A percentile compares a stretch with the other conserved stretches of the same genome.
Conservation (phyloP, 23 red algal species). For the Gracilaria domingensis region DNA sequence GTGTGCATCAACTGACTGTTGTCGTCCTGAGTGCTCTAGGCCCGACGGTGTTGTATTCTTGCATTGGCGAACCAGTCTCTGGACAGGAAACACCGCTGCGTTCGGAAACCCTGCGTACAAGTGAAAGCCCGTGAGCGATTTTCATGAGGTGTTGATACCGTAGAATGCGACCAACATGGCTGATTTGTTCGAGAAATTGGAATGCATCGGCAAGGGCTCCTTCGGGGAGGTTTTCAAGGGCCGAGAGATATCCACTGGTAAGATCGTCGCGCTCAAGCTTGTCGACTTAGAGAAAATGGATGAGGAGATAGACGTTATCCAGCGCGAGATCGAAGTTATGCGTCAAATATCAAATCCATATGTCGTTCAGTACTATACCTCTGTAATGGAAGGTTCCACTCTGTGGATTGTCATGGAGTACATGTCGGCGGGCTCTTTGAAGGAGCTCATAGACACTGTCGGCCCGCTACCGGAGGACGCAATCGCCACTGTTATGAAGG, state of each 20-base stretch:
- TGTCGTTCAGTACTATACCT: conserved; percentile 90
- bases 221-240: conserved; percentile 94
- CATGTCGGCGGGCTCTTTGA: conserved; percentile 88
- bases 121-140: not conserved
- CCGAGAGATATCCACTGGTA: conserved; percentile 63
- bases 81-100: no score
- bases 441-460: conserved; percentile 84
- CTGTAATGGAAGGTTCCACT: conserved; percentile 76
- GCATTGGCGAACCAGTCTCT: not conserved
- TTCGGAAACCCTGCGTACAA: not conserved
- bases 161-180: conserved; percentile 35
- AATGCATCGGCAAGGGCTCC: conserved; percentile 85
- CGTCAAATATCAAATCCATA: conserved; percentile 82
- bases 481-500: conserved; percentile 77
- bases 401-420: conserved; percentile 99
- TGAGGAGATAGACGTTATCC: conserved; percentile 96
- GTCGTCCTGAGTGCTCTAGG: not conserved
- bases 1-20: not conserved
- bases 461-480: conserved; percentile 83
- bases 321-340: conserved; percentile 94
- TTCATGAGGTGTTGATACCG: not conserved
- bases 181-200: conserved; percentile 53
- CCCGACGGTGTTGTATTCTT: not conserved
- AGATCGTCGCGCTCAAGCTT: conserved; percentile 84
- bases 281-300: conserved; percentile 89